phyloP scores from a whole-genome alignment of 768 basidiomycete species.

The Chiua virens region DNA sequence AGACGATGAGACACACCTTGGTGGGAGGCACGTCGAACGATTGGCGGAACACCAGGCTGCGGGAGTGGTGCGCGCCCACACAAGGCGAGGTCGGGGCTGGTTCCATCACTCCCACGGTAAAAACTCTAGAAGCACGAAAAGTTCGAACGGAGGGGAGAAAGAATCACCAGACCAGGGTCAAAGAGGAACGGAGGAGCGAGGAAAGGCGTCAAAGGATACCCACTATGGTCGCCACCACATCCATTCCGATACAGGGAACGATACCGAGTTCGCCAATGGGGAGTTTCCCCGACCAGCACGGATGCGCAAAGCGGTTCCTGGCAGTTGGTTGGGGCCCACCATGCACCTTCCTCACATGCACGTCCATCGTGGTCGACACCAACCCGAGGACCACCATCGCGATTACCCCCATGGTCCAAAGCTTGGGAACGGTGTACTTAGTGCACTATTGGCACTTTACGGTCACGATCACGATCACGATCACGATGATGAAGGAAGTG shows the following conservation, averaged over 20 bases:
- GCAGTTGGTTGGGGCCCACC: constrained; percentile 14
- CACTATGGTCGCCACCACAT: constrained; percentile 1
- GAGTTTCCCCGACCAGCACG: constrained; percentile 7
- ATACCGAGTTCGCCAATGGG: constrained; percentile 1
- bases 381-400: constrained; percentile 4
- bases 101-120: constrained; percentile 9
- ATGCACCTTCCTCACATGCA: constrained; percentile 2
- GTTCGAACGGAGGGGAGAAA: not conserved
- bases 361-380: not conserved
- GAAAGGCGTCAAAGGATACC: constrained; percentile 3
- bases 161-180: not conserved
- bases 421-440: constrained; percentile 56
- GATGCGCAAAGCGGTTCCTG: constrained; percentile 17
- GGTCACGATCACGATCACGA: constrained; percentile 30
- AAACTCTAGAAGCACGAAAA: not conserved
- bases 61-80: constrained; percentile 46
- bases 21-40: constrained; percentile 26
- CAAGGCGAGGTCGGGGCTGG: constrained; percentile 29
- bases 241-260: constrained; percentile 9
- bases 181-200: constrained; percentile 1
- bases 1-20: constrained; percentile 2
- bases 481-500: constrained; percentile 29
- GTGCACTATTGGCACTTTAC: constrained; percentile 65
- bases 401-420: constrained; percentile 9
- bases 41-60: constrained; percentile 37